Conservation (phyloP, 345 rosid species). For the Populus euphratica region DNA sequence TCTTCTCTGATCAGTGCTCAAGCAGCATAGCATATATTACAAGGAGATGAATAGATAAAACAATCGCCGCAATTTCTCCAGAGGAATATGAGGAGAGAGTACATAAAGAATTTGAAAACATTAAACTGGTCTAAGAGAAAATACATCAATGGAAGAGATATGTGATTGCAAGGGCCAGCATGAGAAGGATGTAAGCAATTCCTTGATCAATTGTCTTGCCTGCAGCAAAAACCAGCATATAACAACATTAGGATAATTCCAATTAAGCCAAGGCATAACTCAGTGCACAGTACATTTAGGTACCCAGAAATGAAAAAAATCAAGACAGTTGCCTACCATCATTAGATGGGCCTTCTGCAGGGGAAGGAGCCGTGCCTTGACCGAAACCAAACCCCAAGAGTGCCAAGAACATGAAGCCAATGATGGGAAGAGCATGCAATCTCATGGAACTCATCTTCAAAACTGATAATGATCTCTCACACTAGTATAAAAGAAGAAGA, state of each 20-base stretch:
- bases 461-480: too few relatives aligned
- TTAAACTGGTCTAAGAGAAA: not conserved
- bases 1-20: too few relatives aligned
- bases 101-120: slow-evolving; percentile 7
- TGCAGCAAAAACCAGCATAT: not conserved
- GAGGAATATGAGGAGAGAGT: slow-evolving; percentile 1
- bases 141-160: slow-evolving; percentile 33
- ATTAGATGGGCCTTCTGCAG: slow-evolving; percentile 33
- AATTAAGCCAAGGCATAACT: not conserved
- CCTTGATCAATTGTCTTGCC: slow-evolving; percentile 43
- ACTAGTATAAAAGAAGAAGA: not conserved
- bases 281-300: too few relatives aligned
- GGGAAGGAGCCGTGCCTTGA: slow-evolving; percentile 38
- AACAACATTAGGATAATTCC: not conserved
- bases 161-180: slow-evolving; percentile 39
- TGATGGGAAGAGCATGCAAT: slow-evolving; percentile 15
- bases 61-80: slow-evolving; percentile 5
- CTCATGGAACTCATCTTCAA: slow-evolving; percentile 24
- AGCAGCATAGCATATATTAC: not conserved
- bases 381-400: slow-evolving; percentile 36
- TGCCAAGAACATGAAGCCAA: slow-evolving; percentile 35
- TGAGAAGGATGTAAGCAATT: slow-evolving; percentile 35
- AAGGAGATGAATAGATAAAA: not conserved
- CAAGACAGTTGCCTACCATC: slow-evolving; percentile 28
- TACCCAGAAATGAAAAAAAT: not conserved